Evolutionary conservation across 169 alveolate genomes (phyloP).

Genomic region (Eimeria necatrix): DNA sequence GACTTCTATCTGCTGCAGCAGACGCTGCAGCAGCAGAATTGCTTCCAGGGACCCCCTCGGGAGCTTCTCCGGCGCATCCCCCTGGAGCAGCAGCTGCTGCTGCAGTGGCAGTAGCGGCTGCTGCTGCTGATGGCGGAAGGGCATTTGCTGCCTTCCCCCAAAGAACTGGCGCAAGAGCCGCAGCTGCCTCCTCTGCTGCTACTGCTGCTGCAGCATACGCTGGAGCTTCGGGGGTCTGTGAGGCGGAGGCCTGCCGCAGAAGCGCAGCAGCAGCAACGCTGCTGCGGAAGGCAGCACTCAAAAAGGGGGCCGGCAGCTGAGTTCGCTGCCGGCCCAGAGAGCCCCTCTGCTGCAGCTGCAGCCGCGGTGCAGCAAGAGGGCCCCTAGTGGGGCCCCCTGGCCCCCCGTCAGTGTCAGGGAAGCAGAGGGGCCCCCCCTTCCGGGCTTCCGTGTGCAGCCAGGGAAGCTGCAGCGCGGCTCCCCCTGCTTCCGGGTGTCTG

Average conservation of each 20-base stretch:
- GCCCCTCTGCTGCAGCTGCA: not conserved
- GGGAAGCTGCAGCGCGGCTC: constrained; percentile 21
- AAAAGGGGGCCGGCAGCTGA: constrained; percentile 46
- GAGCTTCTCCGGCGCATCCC: not conserved
- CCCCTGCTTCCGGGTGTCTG: constrained; percentile 24
- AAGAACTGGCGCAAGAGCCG: not conserved
- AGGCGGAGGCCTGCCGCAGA: constrained; percentile 12
- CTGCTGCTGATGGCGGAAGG: constrained; percentile 1
- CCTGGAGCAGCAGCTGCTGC: constrained; percentile 24
- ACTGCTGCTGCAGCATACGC: constrained; percentile 41
- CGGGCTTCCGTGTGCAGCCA: not conserved
- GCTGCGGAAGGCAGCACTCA: constrained; percentile 15
- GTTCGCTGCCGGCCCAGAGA: not conserved
- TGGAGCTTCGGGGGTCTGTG: not conserved
- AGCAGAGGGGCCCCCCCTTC: not conserved
- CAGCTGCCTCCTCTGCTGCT: constrained; percentile 59
- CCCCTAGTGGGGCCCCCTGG: constrained; percentile 8
- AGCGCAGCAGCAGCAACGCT: constrained; percentile 45
- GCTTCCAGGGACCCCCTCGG: not conserved
- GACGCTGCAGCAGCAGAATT: not conserved
- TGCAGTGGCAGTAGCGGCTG: constrained; percentile 24
- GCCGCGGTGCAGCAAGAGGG: not conserved
- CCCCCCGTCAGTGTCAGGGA: not conserved
- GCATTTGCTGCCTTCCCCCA: constrained; percentile 10
- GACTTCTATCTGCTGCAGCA: not conserved